Conservation (phyloP, 2,329 filamentous ascomycete genomes). For the Ophiostoma sp. region DNA sequence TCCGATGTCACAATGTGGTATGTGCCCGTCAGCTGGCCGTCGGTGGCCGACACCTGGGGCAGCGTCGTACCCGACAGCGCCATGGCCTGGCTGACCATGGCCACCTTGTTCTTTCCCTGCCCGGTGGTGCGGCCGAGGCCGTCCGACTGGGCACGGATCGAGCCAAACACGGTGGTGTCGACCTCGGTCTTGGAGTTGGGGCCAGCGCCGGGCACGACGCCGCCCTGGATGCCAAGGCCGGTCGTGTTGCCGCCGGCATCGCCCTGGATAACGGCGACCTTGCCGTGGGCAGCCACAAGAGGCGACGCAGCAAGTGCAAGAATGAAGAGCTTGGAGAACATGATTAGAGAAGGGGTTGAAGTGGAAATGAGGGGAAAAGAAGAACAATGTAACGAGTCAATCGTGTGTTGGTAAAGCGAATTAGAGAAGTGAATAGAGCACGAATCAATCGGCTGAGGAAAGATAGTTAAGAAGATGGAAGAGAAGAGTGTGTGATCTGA, state of each 20-base stretch:
- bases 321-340: conserved; percentile 31
- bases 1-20: conserved; percentile 41
- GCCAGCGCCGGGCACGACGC: conserved; percentile 38
- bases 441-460: not conserved
- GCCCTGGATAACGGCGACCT: conserved; percentile 32
- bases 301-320: conserved; percentile 30
- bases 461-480: not conserved
- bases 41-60: conserved; percentile 36
- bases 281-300: conserved; percentile 34
- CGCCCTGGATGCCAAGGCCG: conserved; percentile 39
- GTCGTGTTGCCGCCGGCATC: conserved; percentile 40
- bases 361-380: not conserved
- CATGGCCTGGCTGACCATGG: conserved; percentile 34
- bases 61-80: conserved; percentile 36
- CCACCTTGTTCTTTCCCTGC: conserved; percentile 35
- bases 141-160: conserved; percentile 34
- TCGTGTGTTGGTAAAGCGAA: not conserved
- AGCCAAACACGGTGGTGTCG: conserved; percentile 42
- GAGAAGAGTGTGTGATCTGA: not conserved
- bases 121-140: conserved; percentile 38
- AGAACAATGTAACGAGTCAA: not conserved
- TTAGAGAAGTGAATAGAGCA: not conserved
- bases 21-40: conserved; percentile 35
- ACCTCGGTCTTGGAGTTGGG: conserved; percentile 39
- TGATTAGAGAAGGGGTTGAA: conserved; percentile 17